phyloP scores from a whole-genome alignment of 306 rosid genomes.

The Trichosanthes cucumerina region DNA sequence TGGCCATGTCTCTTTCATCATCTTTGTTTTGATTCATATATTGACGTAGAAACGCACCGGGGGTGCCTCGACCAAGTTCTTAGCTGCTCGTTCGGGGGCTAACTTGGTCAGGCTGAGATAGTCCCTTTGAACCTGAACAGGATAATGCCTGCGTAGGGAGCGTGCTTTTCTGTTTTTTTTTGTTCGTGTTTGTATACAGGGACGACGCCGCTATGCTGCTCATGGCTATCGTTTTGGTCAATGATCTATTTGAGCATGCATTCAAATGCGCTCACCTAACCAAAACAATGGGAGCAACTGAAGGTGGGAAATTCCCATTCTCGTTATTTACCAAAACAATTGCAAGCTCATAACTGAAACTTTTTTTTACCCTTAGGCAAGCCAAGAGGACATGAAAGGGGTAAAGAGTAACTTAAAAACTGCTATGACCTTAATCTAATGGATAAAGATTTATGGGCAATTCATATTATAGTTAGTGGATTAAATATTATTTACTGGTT shows the following conservation, averaged over 20 bases:
- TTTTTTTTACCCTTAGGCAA: not conserved
- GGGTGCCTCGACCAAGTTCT: conserved; percentile 89
- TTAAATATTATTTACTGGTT: too few relatives aligned
- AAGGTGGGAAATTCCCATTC: not conserved
- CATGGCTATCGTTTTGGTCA: conserved; percentile 21
- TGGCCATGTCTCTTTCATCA: not conserved
- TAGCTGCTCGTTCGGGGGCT: conserved; percentile 32
- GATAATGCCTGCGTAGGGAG: conserved; percentile 99
- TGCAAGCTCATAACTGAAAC: not conserved
- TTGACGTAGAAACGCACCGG: conserved; percentile 86
- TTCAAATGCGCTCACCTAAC: not conserved
- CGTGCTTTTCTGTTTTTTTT: conserved; percentile 55
- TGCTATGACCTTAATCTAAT: not conserved
- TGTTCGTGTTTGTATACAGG: conserved; percentile 48
- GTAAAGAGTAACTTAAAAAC: not conserved
- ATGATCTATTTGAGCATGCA: conserved; percentile 1
- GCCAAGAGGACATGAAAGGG: not conserved
- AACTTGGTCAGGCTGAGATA: conserved; percentile 90
- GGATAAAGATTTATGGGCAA: too few relatives aligned
- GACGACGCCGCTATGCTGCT: not conserved
- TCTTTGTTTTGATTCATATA: not conserved
- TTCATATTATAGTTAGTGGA: too few relatives aligned
- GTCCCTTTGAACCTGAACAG: conserved; percentile 99
- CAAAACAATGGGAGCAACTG: not conserved
- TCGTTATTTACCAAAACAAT: not conserved